Conservation (phyloP, 495 filamentous ascomycete genomes). For the Tuber microsphaerosporum region DNA sequence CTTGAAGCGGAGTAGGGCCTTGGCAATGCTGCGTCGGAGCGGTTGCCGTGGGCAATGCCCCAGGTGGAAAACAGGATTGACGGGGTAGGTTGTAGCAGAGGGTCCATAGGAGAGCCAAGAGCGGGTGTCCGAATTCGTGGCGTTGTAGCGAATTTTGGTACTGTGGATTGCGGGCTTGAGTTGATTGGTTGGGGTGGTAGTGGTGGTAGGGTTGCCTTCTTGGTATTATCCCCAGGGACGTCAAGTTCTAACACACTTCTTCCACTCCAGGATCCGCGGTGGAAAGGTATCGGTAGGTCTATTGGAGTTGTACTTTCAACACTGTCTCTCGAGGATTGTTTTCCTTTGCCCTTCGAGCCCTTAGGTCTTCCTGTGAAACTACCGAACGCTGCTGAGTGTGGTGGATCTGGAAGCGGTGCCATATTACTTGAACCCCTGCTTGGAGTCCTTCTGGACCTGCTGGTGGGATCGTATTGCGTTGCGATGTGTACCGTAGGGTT, state of each 20-base stretch:
- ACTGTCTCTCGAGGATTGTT: background rate
- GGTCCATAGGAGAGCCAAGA: constrained; percentile 6
- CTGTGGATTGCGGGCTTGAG: background rate
- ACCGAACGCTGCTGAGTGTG: constrained; percentile 18
- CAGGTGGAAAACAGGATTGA: constrained; percentile 17
- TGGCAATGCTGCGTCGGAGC: constrained; percentile 9
- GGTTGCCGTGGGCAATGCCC: constrained; percentile 3
- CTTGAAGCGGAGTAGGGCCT: constrained; percentile 28
- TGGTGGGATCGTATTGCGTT: constrained; percentile 26
- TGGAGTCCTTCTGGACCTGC: constrained; percentile 8
- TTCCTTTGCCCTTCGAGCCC: constrained; percentile 1
- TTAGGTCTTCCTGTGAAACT: constrained; percentile 10
- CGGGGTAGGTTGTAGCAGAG: constrained; percentile 13
- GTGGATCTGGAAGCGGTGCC: constrained; percentile 2
- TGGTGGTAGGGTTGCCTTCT: constrained; percentile 1
- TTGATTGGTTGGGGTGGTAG: background rate
- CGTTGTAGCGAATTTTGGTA: constrained; percentile 24
- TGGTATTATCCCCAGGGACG: background rate
- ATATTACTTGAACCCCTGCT: background rate
- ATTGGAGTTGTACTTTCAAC: constrained; percentile 2
- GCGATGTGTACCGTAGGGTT: constrained; percentile 31
- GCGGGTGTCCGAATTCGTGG: constrained; percentile 14
- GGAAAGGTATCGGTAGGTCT: background rate
- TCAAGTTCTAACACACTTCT: constrained; percentile 39
- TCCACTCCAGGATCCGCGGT: constrained; percentile 29